These are phyloP conservation scores for Priceomyces haplophilus DNA, from an alignment of 805 yeast genomes.

Conservation along the genomic window DNA sequence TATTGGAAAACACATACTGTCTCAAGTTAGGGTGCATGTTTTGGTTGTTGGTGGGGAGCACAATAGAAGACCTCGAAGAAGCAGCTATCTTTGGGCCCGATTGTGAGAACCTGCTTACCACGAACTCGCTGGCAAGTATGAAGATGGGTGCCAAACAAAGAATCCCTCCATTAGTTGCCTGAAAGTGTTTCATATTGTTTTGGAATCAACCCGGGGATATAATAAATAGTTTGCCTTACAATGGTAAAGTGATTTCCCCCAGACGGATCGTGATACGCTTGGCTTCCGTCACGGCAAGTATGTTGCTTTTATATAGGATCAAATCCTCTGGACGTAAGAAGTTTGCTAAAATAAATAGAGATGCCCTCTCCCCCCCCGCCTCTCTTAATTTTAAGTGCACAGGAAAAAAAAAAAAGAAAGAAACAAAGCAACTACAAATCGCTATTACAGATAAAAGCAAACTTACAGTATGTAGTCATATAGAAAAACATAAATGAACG, in stretches of 20 bases:
- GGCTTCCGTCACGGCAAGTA: too few relatives aligned
- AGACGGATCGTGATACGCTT: too few relatives aligned
- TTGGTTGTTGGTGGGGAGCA: not conserved
- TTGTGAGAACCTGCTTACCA: conserved; percentile 19
- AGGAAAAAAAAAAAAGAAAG: too few relatives aligned
- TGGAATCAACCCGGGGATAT: too few relatives aligned
- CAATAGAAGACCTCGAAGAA: not conserved
- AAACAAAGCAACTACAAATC: not conserved
- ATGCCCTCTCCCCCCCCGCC: too few relatives aligned
- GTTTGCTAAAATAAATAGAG: too few relatives aligned
- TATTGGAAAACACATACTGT: not conserved
- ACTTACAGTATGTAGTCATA: not conserved
- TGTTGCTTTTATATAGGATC: too few relatives aligned
- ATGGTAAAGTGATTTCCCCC: too few relatives aligned
- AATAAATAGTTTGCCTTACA: too few relatives aligned
- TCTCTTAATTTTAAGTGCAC: too few relatives aligned
- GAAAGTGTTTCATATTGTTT: conserved; percentile 18
- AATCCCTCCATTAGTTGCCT: conserved; percentile 18
- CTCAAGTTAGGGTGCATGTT: not conserved
- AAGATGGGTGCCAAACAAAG: conserved; percentile 30
- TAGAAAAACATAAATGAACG: not conserved
- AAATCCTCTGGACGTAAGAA: too few relatives aligned
- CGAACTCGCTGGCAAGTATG: conserved; percentile 27
- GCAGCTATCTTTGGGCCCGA: conserved; percentile 12
- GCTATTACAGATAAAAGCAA: not conserved